phyloP scores from a whole-genome alignment of 1,139 yeast genomes.

The Lodderomyces jiufengensis region DNA sequence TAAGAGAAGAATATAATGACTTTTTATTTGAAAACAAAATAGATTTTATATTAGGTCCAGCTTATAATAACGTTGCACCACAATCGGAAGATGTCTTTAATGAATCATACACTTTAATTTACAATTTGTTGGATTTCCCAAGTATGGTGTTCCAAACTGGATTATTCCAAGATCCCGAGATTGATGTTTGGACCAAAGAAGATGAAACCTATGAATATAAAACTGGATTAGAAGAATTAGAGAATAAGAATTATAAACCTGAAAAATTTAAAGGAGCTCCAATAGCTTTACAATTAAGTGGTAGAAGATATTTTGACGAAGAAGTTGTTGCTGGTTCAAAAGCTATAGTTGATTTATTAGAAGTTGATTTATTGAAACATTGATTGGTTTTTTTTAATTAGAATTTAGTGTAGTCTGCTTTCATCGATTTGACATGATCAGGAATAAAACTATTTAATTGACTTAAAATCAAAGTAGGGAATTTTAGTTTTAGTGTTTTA shows the following conservation, averaged over 20 bases:
- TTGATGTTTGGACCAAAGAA: slow-evolving; percentile 38
- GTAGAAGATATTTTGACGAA: slow-evolving; percentile 38
- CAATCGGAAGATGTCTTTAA: slow-evolving; percentile 59
- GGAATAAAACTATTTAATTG: too few relatives aligned
- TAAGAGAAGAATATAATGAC: slow-evolving; percentile 53
- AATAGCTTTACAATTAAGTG: slow-evolving; percentile 35
- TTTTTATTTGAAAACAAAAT: slow-evolving; percentile 52
- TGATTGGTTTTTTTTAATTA: slow-evolving; percentile 3
- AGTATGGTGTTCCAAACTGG: slow-evolving; percentile 61
- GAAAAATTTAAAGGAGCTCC: slow-evolving; percentile 35
- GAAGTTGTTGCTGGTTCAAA: slow-evolving; percentile 40
- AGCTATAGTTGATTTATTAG: slow-evolving; percentile 25
- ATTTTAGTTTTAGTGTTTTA: too few relatives aligned
- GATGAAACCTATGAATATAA: slow-evolving; percentile 28
- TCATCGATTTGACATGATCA: too few relatives aligned
- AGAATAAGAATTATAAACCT: slow-evolving; percentile 28
- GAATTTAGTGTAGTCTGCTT: too few relatives aligned
- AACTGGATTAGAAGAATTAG: slow-evolving; percentile 44
- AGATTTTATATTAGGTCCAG: slow-evolving; percentile 67
- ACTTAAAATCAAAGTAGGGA: too few relatives aligned
- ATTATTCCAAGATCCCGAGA: slow-evolving; percentile 48
- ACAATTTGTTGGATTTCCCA: slow-evolving; percentile 63
- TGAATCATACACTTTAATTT: slow-evolving; percentile 74
- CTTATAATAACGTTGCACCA: slow-evolving; percentile 70
- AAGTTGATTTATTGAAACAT: slow-evolving; percentile 17